A percentile compares a stretch with the other conserved stretches of the same genome.
Evolutionary conservation across 2,329 filamentous ascomycete species (phyloP).

Genomic region (Alternaria gansuensis): DNA sequence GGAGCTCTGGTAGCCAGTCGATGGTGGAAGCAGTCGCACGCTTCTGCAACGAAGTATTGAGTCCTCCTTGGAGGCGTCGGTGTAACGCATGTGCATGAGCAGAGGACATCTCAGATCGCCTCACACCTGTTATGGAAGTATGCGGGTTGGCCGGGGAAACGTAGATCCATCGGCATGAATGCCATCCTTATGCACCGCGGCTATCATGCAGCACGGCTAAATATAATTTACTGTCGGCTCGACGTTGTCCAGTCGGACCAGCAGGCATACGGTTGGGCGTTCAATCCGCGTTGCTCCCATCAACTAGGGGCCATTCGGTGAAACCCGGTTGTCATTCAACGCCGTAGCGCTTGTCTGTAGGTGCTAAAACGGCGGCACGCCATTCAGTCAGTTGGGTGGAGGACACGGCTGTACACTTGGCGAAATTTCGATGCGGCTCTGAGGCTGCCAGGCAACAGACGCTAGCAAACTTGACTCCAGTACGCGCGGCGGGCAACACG

Average conservation of each 20-base stretch:
- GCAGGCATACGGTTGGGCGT: not conserved
- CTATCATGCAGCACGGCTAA: not conserved
- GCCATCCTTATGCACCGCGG: not conserved
- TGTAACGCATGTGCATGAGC: not conserved
- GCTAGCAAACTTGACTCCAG: not conserved
- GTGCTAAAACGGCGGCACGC: not conserved
- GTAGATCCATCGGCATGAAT: fast-evolving
- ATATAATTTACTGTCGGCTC: not conserved
- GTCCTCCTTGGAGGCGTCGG: conserved; percentile 1
- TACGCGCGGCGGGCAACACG: not conserved
- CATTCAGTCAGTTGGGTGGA: not conserved
- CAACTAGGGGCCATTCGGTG: not conserved
- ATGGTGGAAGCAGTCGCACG: not conserved
- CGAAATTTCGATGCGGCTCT: not conserved
- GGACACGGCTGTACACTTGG: not conserved
- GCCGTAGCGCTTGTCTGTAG: not conserved
- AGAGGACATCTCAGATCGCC: not conserved
- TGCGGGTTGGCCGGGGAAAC: not conserved
- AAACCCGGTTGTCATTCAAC: not conserved
- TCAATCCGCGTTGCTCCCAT: not conserved
- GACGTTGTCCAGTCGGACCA: not conserved
- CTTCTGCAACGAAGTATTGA: not conserved
- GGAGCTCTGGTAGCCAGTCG: not conserved
- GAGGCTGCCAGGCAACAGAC: not conserved
- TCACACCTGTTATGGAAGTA: not conserved